Conservation (phyloP, 495 filamentous ascomycete species). For the Lophiostoma macrostomum region DNA sequence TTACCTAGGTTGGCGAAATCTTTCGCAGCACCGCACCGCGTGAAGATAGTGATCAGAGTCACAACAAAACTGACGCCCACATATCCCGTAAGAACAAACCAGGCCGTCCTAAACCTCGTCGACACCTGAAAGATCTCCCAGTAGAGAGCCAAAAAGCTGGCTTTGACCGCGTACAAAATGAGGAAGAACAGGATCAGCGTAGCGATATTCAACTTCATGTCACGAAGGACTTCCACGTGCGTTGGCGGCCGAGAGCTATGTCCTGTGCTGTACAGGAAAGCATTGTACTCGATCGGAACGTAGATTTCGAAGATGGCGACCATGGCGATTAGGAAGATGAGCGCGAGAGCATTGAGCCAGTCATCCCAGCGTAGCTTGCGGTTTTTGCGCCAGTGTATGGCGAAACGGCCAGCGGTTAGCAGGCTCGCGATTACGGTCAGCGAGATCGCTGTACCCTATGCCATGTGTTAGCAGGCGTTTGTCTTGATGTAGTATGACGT, state of each 20-base stretch:
- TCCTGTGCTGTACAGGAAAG: not conserved
- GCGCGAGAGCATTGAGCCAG: not conserved
- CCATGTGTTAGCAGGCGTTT: not conserved
- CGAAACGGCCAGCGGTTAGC: slow-evolving; percentile 1
- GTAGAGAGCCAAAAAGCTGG: slow-evolving; percentile 8
- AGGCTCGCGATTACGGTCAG: not conserved
- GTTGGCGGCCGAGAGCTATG: not conserved
- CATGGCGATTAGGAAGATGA: not conserved
- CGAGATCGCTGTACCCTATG: not conserved
- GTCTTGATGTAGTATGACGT: not conserved
- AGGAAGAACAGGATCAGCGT: not conserved
- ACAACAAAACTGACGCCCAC: not conserved
- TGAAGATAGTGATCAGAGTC: not conserved
- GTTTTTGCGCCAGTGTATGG: slow-evolving; percentile 7
- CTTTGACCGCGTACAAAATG: slow-evolving; percentile 3
- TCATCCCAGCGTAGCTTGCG: not conserved
- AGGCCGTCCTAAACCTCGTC: not conserved
- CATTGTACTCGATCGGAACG: not conserved
- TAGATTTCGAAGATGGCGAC: not conserved
- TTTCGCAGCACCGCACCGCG: not conserved
- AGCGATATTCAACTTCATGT: not conserved
- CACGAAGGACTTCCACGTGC: not conserved
- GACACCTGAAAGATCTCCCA: slow-evolving; percentile 7
- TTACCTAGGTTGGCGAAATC: slow-evolving; percentile 4
- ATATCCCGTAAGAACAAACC: not conserved